A percentile compares a stretch with the other conserved stretches of the same genome.
phyloP scores from a whole-genome alignment of 2,329 filamentous ascomycete genomes.

The Apiospora koreana region DNA sequence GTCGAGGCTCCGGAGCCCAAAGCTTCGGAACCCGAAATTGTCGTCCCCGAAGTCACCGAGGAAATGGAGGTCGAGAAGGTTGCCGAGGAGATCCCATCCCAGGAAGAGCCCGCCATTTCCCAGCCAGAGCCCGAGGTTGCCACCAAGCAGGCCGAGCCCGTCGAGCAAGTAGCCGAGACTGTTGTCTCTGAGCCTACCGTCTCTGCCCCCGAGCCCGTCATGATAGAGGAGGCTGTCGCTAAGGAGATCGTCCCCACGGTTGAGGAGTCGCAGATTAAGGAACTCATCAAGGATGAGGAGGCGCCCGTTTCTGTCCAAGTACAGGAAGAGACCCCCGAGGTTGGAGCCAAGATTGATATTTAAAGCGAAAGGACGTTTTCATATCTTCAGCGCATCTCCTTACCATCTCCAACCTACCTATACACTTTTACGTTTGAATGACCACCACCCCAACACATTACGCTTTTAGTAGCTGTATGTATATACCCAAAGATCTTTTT shows the following conservation, averaged over 20 bases:
- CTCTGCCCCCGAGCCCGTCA: not conserved
- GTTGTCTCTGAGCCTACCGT: not conserved
- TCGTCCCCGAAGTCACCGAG: not conserved
- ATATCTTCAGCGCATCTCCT: not conserved
- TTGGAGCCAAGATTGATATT: not conserved
- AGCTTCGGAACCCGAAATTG: not conserved
- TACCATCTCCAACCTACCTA: not conserved
- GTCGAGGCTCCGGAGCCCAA: not conserved
- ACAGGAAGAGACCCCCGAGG: not conserved
- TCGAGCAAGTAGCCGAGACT: not conserved
- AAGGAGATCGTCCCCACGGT: too few species aligned
- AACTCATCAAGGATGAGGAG: not conserved
- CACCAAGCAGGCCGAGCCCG: not conserved
- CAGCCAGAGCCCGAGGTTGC: not conserved
- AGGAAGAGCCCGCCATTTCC: not conserved
- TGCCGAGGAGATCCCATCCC: not conserved
- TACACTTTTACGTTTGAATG: slow-evolving; percentile 2
- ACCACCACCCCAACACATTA: not conserved
- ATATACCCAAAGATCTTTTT: not conserved
- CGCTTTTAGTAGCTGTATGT: not conserved
- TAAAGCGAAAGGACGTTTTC: not conserved
- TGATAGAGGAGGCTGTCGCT: not conserved
- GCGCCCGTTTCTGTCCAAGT: not conserved
- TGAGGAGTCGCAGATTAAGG: not conserved
- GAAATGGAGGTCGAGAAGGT: not conserved